A percentile compares a stretch with the other conserved stretches of the same genome.
These are phyloP conservation scores for Beauveria medogensis DNA, from an alignment of 2,329 filamentous ascomycete genomes.

Conservation along the genomic window DNA sequence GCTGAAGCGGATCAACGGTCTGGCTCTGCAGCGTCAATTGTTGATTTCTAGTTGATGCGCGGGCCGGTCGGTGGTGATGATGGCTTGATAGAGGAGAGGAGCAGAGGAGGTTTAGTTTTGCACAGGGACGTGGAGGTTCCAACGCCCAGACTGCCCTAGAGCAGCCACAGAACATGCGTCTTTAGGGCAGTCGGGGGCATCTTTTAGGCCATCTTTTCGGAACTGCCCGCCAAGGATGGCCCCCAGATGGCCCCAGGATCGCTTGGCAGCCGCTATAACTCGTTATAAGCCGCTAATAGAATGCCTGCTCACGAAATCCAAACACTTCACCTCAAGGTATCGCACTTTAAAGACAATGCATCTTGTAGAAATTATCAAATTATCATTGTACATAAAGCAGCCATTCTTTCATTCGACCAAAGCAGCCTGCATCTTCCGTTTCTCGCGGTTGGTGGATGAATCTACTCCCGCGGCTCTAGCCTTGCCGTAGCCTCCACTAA, in stretches of 20 bases:
- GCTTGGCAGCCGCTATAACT: too few species aligned
- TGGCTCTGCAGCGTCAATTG: too few species aligned
- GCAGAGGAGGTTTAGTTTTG: background rate
- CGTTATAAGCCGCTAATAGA: too few species aligned
- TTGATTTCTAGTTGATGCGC: background rate
- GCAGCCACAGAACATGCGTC: too few species aligned
- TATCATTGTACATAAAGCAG: background rate
- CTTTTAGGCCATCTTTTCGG: too few species aligned
- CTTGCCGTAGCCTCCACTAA: background rate
- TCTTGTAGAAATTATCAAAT: background rate
- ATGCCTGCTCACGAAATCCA: too few species aligned
- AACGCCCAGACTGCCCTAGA: background rate
- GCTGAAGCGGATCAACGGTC: too few species aligned
- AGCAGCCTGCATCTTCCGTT: background rate
- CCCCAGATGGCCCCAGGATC: too few species aligned
- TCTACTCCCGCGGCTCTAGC: background rate
- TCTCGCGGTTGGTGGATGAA: conserved; percentile 1
- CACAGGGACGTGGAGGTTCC: background rate
- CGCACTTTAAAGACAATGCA: too few species aligned
- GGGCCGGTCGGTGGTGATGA: background rate
- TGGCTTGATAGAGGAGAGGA: background rate
- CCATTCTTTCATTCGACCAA: background rate
- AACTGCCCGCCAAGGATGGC: too few species aligned
- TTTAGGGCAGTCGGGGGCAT: background rate
- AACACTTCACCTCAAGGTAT: too few species aligned